Evolutionary conservation across 2,329 filamentous ascomycete genomes (phyloP).

Genomic region (Trichophyton verrucosum): DNA sequence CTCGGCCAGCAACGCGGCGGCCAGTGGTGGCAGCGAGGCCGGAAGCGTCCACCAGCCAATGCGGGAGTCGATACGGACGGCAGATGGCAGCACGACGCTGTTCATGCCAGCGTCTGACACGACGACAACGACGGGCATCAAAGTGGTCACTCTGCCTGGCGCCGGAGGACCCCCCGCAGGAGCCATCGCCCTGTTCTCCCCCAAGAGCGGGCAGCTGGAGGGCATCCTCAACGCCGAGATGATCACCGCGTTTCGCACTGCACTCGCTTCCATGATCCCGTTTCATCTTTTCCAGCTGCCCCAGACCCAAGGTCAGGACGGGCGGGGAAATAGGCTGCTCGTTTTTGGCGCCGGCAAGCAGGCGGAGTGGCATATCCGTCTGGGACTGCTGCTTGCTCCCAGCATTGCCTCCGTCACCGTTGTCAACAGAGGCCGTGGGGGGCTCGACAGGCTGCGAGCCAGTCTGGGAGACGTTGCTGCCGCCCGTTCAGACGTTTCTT

Average conservation of each 20-base stretch:
- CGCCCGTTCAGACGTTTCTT: constrained; percentile 25
- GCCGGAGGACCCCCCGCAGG: constrained; percentile 42
- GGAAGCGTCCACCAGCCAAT: constrained; percentile 32
- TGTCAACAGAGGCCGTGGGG: constrained; percentile 55
- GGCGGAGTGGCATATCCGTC: constrained; percentile 39
- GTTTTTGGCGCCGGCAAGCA: constrained; percentile 41
- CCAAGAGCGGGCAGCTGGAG: constrained; percentile 44
- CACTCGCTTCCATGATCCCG: constrained; percentile 56
- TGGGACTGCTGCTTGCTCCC: constrained; percentile 38
- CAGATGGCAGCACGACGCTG: constrained; percentile 43
- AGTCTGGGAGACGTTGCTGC: constrained; percentile 51
- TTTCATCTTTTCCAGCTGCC: constrained; percentile 33
- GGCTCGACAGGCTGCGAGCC: constrained; percentile 55
- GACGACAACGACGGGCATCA: constrained; percentile 50
- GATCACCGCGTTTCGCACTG: constrained; percentile 69
- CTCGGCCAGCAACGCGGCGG: constrained; percentile 13
- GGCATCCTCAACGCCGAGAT: constrained; percentile 62
- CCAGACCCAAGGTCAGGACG: neutral
- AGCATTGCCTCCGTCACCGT: constrained; percentile 55
- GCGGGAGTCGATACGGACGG: constrained; percentile 30
- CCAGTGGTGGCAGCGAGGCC: constrained; percentile 1
- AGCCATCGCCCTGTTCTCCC: constrained; percentile 55
- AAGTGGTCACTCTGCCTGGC: constrained; percentile 54
- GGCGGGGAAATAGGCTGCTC: constrained; percentile 26
- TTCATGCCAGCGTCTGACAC: constrained; percentile 63